Percentiles rank a stretch among this genome's conserved stretches.
These are phyloP conservation scores for Fusarium globosum DNA, from an alignment of 2,329 filamentous ascomycete genomes.

Conservation along the genomic window DNA sequence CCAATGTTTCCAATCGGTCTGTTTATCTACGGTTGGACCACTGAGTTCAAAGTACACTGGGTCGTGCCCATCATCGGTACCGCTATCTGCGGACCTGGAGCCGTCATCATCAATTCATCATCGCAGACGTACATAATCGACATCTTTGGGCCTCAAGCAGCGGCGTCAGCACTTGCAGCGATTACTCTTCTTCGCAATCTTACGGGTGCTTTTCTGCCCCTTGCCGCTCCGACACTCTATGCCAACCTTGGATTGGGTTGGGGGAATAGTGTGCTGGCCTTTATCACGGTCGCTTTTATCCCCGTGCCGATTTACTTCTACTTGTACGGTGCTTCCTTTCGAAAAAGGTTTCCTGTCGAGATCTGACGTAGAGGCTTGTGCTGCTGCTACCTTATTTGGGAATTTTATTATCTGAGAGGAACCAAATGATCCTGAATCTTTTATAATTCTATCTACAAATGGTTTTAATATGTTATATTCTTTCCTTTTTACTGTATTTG, in stretches of 20 bases:
- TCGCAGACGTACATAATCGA: background rate
- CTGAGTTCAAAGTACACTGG: conserved; percentile 28
- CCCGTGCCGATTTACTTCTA: conserved; percentile 55
- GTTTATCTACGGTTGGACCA: conserved; percentile 35
- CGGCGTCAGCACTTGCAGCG: conserved; percentile 25
- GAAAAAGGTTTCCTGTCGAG: conserved; percentile 12
- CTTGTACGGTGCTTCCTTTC: conserved; percentile 52
- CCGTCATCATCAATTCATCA: background rate
- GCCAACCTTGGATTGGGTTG: conserved; percentile 57
- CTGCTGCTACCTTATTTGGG: accelerated
- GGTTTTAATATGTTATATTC: no score
- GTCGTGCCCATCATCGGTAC: conserved; percentile 24
- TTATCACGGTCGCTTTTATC: conserved; percentile 54
- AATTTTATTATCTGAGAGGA: background rate
- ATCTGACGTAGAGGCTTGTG: background rate
- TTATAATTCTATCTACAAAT: accelerated
- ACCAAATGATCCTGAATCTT: accelerated
- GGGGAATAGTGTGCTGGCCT: conserved; percentile 54
- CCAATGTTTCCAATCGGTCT: conserved; percentile 19
- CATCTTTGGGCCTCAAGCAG: background rate
- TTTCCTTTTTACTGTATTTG: background rate
- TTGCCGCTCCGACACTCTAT: conserved; percentile 33
- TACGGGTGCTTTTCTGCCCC: conserved; percentile 5
- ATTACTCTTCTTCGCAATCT: conserved; percentile 30
- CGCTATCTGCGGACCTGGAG: background rate